Evolutionary conservation across 1,139 yeast genomes (phyloP), one percentile per base, ranked within the genome.

Genomic region (Lodderomyces pseudojiufengensis): DNA sequence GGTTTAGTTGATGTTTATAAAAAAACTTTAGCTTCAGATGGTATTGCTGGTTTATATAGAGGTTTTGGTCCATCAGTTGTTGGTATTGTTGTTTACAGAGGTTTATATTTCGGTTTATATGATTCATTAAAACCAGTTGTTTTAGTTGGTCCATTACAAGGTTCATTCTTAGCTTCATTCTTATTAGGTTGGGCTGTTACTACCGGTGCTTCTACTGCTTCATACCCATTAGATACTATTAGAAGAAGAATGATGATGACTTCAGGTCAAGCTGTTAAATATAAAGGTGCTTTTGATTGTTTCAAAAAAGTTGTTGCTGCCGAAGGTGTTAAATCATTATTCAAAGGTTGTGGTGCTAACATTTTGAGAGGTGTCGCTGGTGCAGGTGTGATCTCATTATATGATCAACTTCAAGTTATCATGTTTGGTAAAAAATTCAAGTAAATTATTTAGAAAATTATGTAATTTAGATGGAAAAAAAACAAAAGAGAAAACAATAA

Each of bases 211-310:
- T 69, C 75, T 43, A 69, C 74, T 50, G 75, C 75, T 55, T 68
- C 75, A 60, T 69, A 69, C 71, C 75, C 75, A 66, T 68, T 69
- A 60, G 75, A 69, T 61, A 67, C 75, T 49, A 63, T 69, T 55
- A 70, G 76, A 70, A 69, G 76, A 69, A 69, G 76, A 69, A 70
- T 70, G 76, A 70, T 70, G 76, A 70, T 70, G 76, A 70, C 76
- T 47, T 70, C 75, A 48, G 76, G 76, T 66, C 74, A 68, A 61
- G 73, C 73, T 52, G 74, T 70, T 49, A 69, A 70, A 65, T 70
- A 70, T 63, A 53, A 64, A 43, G 75, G 76, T 70, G 73, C 74
- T 49, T 57, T 67, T 50, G 76, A 70, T 61, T 63, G 70, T 62
- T 62, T 63, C 69, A 61, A 44, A 48, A 55, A 70, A 59, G 73